Evolutionary conservation across 306 rosid species (phyloP), one percentile per base, ranked within the genome.

Genomic region (Hylodesmum podocarpum): DNA sequence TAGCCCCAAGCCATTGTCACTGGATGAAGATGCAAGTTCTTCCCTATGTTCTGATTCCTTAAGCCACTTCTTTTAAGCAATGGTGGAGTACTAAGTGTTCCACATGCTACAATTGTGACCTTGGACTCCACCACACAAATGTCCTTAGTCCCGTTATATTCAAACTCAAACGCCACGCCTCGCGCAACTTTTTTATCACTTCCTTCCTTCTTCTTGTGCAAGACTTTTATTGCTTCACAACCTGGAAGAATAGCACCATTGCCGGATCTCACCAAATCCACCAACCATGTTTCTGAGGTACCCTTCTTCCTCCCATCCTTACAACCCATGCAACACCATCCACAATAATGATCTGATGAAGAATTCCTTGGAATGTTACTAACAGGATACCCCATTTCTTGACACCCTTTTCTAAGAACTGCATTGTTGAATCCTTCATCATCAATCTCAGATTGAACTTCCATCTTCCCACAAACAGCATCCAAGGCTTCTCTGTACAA

Each of bases 1-100:
- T 91, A 80, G 10, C 98, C 98, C 96, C 97, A 93, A 1, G 96
- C 91, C 98, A 93, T 91, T 77, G 84, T 51, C 44, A 91, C 97
- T 4, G 96, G 97, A 83, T 93, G 98, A 40, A 91, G 91, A 84
- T 88, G 97, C 88, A 91, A 87, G 78, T 91, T 19, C 73, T 72
- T 88, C 21, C 98, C 98, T 57, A 91, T 91, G 79, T 88, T 87
- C 2, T 64, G 65, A 55, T 91, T 93, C 83, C 70, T 86, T 57
- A 93, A 80, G 16, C 93, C 93, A 24, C 98, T 93, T 67, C 51
- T 82, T 71, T 81, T 91, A 36, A 93, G 80, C 18, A 93, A 73
- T 39, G 68, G 57, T 3, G 98, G 98, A 22, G 97, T 93, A 27
- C 87, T 24, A 2, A 93, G 88, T 47, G 97, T 91, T 46, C 98